Base-by-base conservation (phyloP, 2,329 filamentous ascomycete genomes). In the Apiospora kogelbergensis region DNA sequence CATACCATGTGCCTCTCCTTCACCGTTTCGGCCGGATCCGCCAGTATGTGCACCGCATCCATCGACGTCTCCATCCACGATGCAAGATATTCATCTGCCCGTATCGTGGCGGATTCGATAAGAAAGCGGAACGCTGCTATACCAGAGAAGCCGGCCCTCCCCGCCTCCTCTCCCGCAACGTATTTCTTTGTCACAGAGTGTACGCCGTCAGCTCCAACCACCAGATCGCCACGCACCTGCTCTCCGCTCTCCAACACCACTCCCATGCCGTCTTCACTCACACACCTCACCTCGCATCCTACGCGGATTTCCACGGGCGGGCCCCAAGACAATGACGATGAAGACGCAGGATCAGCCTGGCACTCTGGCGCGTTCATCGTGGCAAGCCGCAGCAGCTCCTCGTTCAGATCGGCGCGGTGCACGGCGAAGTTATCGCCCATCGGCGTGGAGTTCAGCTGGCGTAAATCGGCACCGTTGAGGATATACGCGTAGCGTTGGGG, bases 201-300 rank as follows among this genome's bases (percentile, higher is more conserved):
- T 72, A 88, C 84, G 10, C 87, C 86, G 68, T 89, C 86, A 0
- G 84, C 85, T 1, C 80, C 85, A 7, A 88, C 76, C 20, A 89
- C 76, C 1, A 89, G 71, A 71, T 88, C 86, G 6, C 81, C 83
- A n/a, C 81, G 74, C 6, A 85, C 77, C 2, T 72, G 69, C 2
- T 72, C 73, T 0, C 81, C 80, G 68, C 84, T 81, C 3, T 70
- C 68, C 6, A 79, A 78, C 1, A 24, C 20, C 9, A 65, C 63
- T 22, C 15, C 24, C 37, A 45, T 41, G 15, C 63, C 63, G 37
- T 42, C 37, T 37, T 65, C 40, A 22, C 44, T 46, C 44, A 22
- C 44, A 46, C 44, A n/a, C n/a, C n/a, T 6, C n/a, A 46, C 44
- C 7, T 22, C n/a, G n/a, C 44, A 46, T 4, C 44, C 44, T n/a